Conservation (phyloP, 768 basidiomycete genomes). For the Mrakia frigida region DNA sequence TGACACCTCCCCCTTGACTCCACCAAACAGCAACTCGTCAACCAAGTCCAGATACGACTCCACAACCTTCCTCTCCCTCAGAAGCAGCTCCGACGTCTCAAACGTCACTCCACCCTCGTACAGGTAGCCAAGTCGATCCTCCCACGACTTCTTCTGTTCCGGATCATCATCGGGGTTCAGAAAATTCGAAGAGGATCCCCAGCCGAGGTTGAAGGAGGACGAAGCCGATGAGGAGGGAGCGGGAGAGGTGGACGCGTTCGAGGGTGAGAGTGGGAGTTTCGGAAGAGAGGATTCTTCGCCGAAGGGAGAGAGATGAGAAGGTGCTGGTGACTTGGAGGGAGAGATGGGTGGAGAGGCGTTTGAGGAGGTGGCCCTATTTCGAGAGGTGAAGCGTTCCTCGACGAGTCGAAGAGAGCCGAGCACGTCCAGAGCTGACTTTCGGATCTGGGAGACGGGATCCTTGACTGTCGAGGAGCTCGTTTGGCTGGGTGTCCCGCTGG, state of each 20-base stretch:
- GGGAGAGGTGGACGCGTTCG: background rate
- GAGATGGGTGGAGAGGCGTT: background rate
- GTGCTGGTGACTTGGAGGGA: background rate
- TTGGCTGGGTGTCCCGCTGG: background rate
- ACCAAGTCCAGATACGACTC: slow-evolving; percentile 66
- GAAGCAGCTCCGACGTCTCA: slow-evolving; percentile 47
- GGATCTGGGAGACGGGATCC: slow-evolving; percentile 64
- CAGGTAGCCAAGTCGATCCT: slow-evolving; percentile 7
- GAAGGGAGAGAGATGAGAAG: background rate
- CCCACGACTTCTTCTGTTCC: background rate
- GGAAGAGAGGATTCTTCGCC: background rate
- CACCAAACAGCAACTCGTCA: slow-evolving; percentile 66
- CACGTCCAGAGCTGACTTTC: slow-evolving; percentile 76
- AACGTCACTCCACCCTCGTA: background rate
- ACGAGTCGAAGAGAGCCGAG: slow-evolving; percentile 70
- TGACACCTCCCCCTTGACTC: slow-evolving; percentile 56
- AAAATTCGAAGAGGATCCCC: no score
- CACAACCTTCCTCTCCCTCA: slow-evolving; percentile 57
- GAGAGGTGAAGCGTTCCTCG: slow-evolving; percentile 55
- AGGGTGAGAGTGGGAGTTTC: no score
- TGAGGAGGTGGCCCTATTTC: background rate
- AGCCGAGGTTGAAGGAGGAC: background rate
- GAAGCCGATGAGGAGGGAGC: background rate
- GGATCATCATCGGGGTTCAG: background rate
- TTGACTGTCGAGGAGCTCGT: background rate